Evolutionary conservation across 805 yeast genomes (phyloP).

Genomic region (Pichia ethanolica): DNA sequence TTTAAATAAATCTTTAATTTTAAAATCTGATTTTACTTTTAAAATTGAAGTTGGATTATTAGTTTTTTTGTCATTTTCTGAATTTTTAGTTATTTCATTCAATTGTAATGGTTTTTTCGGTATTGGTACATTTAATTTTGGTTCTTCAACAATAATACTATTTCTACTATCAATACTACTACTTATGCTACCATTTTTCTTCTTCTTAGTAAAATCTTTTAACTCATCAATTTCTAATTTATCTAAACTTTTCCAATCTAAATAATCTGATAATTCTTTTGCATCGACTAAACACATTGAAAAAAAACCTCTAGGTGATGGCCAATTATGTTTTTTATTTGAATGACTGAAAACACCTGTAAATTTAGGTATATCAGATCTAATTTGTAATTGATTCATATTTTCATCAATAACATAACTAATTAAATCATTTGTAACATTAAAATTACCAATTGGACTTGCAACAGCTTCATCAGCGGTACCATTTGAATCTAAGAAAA

Average conservation of each 20-base stretch:
- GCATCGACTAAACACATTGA: slow-evolving; percentile 19
- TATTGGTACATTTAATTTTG: neutral
- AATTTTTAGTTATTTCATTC: neutral
- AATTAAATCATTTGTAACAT: slow-evolving; percentile 14
- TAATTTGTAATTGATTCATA: slow-evolving; percentile 12
- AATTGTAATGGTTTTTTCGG: neutral
- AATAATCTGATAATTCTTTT: slow-evolving; percentile 3
- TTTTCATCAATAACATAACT: slow-evolving; percentile 15
- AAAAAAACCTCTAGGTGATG: slow-evolving; percentile 25
- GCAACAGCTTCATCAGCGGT: slow-evolving; percentile 25
- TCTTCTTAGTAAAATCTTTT: neutral
- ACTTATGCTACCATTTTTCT: too few species aligned
- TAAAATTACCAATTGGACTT: slow-evolving; percentile 26
- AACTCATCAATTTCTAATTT: neutral
- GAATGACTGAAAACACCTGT: slow-evolving; percentile 21
- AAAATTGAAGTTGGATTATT: too few species aligned
- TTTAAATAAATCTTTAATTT: neutral
- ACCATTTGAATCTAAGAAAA: slow-evolving; percentile 27
- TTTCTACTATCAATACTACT: neutral
- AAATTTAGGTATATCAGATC: slow-evolving; percentile 9
- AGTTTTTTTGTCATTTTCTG: neutral
- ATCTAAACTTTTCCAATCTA: slow-evolving; percentile 1
- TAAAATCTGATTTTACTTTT: neutral
- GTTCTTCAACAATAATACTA: neutral
- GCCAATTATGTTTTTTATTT: slow-evolving; percentile 20